Percentiles rank a stretch among this genome's conserved stretches.
phyloP scores from a whole-genome alignment of 2,329 filamentous ascomycete species.

The Sporothrix schenckii region DNA sequence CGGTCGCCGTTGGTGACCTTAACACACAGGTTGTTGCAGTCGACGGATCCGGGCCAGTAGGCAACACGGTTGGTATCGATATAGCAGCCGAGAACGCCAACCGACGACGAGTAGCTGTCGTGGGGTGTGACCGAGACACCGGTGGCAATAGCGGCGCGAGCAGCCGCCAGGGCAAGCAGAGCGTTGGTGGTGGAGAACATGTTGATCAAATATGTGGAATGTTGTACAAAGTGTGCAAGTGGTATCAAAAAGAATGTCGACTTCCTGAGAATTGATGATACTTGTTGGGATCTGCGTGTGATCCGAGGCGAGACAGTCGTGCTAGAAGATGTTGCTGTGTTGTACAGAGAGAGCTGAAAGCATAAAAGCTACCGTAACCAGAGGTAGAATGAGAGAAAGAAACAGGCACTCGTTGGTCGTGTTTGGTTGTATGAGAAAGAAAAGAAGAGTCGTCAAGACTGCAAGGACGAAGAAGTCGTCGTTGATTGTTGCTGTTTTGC shows the following conservation, averaged over 20 bases:
- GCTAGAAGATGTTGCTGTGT: conserved; percentile 17
- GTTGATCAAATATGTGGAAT: not conserved
- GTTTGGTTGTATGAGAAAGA: not conserved
- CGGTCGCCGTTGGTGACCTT: conserved; percentile 55
- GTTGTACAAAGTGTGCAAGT: not conserved
- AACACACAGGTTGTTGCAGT: conserved; percentile 61
- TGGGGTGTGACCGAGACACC: conserved; percentile 56
- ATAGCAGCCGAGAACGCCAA: conserved; percentile 63
- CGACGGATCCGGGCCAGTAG: conserved; percentile 59
- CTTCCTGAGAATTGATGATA: not conserved
- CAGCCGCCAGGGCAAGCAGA: conserved; percentile 28
- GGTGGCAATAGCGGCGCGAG: conserved; percentile 36
- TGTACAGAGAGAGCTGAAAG: not conserved
- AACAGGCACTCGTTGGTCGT: conserved; percentile 24
- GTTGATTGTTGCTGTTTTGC: conserved; percentile 14
- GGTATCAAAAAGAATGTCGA: conserved; percentile 14
- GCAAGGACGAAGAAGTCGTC: conserved; percentile 3
- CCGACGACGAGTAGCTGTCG: conserved; percentile 58
- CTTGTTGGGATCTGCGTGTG: conserved; percentile 15
- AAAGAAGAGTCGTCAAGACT: conserved; percentile 18
- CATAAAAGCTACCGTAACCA: conserved; percentile 27
- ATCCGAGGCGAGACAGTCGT: conserved; percentile 18
- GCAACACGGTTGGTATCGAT: conserved; percentile 63
- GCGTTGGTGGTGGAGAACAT: conserved; percentile 18
- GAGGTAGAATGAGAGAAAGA: conserved; percentile 22